Evolutionary conservation across 192 early-diverging fungal genomes (phyloP), one percentile per base, ranked within the genome.

Genomic region (Coemansia sp.): DNA sequence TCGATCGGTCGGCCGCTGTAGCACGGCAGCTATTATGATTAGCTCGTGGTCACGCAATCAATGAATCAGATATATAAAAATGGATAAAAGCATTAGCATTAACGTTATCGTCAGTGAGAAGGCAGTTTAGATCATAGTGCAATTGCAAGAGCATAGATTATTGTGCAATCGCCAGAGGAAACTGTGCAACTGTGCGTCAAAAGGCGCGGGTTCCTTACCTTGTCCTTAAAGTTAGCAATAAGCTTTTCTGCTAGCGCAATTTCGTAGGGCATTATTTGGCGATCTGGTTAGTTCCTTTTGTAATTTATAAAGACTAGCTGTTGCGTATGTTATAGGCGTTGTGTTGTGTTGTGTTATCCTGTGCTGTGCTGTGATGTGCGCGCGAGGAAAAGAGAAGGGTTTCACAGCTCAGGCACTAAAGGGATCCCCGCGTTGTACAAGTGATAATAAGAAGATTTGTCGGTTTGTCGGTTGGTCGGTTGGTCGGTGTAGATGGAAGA

Each of bases 1-100:
- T 89, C 85, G 48, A 91, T 75, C 43, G 80, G 77, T 68, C 83
- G 72, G 15, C 89, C 88, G 49, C 89, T 91, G 65, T 90, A 91
- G 65, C 87, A 85, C 37, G 92, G 92, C 67, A 94, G 80, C 92
- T 93, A 75, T 26, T 32, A 4, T 32, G 3, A 32, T 32, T 32
- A 32, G 32, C 32, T 2, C 32, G 32, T 32, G 32, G 32, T 4
- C 32, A 32, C 32, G 32, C 32, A 32, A 32, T 32, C 32, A 32
- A 32, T 32, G 32, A 32, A 4, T 32, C 3, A 32, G 32, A 63
- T 42, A 48, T 61, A 43, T 32, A 46, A 16, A 18, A 3, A 37
- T 12, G 47, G 9, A 60, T 37, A 67, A 39, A 52, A 19, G 13
- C 37, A 62, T 9, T 12, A 39, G 58, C 39, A 16, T 13, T 21